These are phyloP conservation scores for Pestalotiopsis sp. DNA, from an alignment of 2,329 filamentous ascomycete genomes.

Conservation along the genomic window DNA sequence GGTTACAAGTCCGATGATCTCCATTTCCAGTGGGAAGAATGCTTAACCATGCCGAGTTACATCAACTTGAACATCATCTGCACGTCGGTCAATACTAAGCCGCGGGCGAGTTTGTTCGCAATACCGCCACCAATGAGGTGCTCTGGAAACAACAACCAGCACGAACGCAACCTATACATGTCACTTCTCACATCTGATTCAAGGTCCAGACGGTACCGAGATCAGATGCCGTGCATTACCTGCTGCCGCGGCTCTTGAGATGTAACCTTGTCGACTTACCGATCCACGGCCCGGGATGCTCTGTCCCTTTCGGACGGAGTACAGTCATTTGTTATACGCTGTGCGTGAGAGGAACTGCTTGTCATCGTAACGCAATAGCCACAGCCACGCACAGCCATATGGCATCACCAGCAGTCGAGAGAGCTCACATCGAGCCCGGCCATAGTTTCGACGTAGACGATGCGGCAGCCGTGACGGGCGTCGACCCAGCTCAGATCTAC, in stretches of 20 bases:
- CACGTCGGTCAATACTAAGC: neutral
- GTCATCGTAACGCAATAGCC: neutral
- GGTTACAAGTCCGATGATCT: neutral
- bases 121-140: neutral
- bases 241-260: neutral
- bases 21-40: neutral
- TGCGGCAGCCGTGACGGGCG: slow-evolving; percentile 19
- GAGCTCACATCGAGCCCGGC: neutral
- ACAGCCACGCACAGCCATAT: neutral
- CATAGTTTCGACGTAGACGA: slow-evolving; percentile 18
- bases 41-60: neutral
- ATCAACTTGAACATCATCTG: neutral
- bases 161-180: neutral
- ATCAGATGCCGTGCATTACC: neutral
- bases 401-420: neutral
- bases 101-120: neutral
- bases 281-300: neutral
- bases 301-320: neutral
- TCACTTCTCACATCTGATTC: neutral
- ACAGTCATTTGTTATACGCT: neutral
- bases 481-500: slow-evolving; percentile 21
- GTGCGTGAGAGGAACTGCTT: neutral
- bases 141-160: neutral
- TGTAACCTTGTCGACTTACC: neutral
- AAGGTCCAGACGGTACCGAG: neutral